Conservation (phyloP, 768 basidiomycete species). For the Tylopilus vinaceipallidus region DNA sequence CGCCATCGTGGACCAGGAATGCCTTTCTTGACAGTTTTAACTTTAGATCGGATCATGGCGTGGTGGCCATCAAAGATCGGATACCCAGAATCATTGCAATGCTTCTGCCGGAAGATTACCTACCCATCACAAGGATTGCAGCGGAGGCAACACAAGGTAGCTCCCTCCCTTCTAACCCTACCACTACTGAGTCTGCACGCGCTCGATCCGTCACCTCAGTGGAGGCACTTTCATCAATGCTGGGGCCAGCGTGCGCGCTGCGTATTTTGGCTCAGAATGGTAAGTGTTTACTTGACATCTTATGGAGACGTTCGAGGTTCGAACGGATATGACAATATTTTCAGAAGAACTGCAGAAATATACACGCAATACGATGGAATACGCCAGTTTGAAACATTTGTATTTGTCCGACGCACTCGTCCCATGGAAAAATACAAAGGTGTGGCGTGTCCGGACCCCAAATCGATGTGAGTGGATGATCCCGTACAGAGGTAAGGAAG, state of each 20-base stretch:
- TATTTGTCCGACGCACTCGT: neutral
- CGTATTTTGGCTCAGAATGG: neutral
- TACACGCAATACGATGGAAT: neutral
- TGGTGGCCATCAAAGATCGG: neutral
- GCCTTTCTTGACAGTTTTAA: neutral
- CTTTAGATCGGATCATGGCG: neutral
- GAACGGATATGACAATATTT: neutral
- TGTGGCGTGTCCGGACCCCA: conserved; percentile 18
- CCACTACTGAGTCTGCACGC: neutral
- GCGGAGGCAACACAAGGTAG: too few relatives aligned
- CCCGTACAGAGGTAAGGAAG: neutral
- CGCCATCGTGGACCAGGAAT: neutral
- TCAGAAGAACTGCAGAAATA: neutral
- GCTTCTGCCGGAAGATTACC: neutral
- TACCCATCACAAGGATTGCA: neutral
- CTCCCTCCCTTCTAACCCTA: too few relatives aligned
- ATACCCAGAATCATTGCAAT: neutral
- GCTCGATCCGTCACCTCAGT: neutral
- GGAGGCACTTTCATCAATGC: neutral
- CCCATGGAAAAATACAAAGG: conserved; percentile 9
- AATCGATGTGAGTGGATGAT: conserved; percentile 8
- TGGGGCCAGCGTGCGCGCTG: neutral
- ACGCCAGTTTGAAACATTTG: neutral
- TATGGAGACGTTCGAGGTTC: neutral
- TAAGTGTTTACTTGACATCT: neutral